These are phyloP conservation scores for Guillardia theta DNA, from an alignment of 78 protist genomes.

Conservation along the genomic window DNA sequence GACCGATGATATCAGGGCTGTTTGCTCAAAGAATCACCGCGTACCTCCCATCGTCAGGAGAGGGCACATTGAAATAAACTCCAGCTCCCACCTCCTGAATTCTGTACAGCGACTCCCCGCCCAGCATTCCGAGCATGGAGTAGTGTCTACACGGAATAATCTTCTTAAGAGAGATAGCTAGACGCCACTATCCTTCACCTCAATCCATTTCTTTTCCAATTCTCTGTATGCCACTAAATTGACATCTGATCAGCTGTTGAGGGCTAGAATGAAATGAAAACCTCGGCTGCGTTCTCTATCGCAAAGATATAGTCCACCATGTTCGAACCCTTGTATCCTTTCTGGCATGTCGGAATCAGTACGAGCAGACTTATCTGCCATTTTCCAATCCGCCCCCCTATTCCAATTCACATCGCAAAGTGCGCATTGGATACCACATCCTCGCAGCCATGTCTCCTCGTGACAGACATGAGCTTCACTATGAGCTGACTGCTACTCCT, in stretches of 20 bases:
- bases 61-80: not conserved
- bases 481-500: not conserved
- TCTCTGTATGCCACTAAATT: not conserved
- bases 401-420: not conserved
- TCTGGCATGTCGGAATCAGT: not conserved
- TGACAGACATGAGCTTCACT: not conserved
- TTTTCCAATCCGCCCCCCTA: too few relatives aligned
- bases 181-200: too few relatives aligned
- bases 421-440: not conserved
- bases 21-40: not conserved
- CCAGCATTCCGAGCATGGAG: not conserved
- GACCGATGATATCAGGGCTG: not conserved
- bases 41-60: not conserved
- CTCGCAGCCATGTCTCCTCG: too few relatives aligned
- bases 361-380: too few relatives aligned
- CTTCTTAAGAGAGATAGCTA: too few relatives aligned
- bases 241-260: not conserved
- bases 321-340: not conserved
- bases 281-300: not conserved
- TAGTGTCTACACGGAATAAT: too few relatives aligned
- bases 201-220: not conserved
- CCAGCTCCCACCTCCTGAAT: not conserved
- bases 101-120: not conserved
- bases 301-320: not conserved
- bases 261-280: not conserved